Conservation (phyloP, 2,329 filamentous ascomycete genomes). For the Fusarium piperis region DNA sequence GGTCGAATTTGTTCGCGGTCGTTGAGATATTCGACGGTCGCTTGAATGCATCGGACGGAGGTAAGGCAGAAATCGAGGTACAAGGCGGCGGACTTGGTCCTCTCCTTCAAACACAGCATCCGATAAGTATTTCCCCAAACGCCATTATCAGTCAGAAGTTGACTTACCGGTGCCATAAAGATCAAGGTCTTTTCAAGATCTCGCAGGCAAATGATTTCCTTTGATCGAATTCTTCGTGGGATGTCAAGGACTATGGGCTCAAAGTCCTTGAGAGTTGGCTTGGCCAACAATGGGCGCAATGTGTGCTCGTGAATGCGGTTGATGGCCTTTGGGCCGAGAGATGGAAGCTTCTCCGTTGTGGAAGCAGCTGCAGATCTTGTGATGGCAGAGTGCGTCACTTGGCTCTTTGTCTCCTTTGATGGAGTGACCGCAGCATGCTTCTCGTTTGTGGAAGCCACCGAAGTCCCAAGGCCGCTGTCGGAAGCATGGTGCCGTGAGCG, state of each 20-base stretch:
- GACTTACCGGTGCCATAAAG: constrained; percentile 93
- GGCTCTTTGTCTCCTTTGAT: constrained; percentile 48
- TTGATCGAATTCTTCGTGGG: constrained; percentile 80
- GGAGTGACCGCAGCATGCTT: constrained; percentile 57
- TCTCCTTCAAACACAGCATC: constrained; percentile 79
- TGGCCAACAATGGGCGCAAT: constrained; percentile 79
- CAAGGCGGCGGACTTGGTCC: constrained; percentile 72
- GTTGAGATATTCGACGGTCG: constrained; percentile 85
- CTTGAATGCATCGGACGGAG: constrained; percentile 89
- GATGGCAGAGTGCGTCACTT: constrained; percentile 60
- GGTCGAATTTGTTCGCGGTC: constrained; percentile 88
- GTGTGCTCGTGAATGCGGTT: constrained; percentile 84
- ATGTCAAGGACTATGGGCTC: constrained; percentile 81
- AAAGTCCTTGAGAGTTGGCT: constrained; percentile 80
- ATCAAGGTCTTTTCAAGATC: constrained; percentile 95
- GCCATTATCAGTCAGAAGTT: constrained; percentile 63
- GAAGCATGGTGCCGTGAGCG: constrained; percentile 75
- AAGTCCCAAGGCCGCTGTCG: constrained; percentile 89
- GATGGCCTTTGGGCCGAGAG: constrained; percentile 74
- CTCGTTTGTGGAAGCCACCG: constrained; percentile 71
- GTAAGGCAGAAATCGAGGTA: constrained; percentile 92
- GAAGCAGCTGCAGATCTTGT: constrained; percentile 67
- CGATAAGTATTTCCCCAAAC: constrained; percentile 73
- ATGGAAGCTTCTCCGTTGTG: constrained; percentile 61
- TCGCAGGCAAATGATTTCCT: constrained; percentile 88